phyloP scores from a whole-genome alignment of 495 filamentous ascomycete species.

The Daldinia vernicosa region DNA sequence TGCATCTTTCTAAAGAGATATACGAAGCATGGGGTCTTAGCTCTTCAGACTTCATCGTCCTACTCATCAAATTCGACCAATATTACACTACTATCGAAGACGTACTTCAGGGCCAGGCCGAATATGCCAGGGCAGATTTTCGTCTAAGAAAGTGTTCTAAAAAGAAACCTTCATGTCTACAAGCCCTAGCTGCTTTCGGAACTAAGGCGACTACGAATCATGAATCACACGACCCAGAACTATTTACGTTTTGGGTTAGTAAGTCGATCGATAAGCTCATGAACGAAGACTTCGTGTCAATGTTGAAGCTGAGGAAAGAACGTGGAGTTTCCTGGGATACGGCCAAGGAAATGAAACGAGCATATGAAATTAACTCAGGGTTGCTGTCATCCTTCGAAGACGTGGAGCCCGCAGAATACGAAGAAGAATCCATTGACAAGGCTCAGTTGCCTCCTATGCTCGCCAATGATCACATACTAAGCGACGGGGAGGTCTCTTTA shows the following conservation, averaged over 20 bases:
- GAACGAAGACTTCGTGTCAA: slow-evolving; percentile 68
- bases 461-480: slow-evolving; percentile 31
- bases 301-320: slow-evolving; percentile 68
- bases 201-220: not conserved
- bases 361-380: not conserved
- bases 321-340: slow-evolving; percentile 70
- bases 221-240: slow-evolving; percentile 21
- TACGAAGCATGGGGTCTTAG: slow-evolving; percentile 80
- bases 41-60: slow-evolving; percentile 73
- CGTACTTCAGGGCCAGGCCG: slow-evolving; percentile 15
- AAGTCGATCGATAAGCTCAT: slow-evolving; percentile 75
- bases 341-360: slow-evolving; percentile 66
- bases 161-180: slow-evolving; percentile 63
- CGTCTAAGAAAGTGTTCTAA: slow-evolving; percentile 62
- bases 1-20: slow-evolving; percentile 80
- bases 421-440: slow-evolving; percentile 16
- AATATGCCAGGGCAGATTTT: slow-evolving; percentile 33
- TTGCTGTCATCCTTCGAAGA: not conserved
- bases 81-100: slow-evolving; percentile 66
- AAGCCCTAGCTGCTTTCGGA: slow-evolving; percentile 64
- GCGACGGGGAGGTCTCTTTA: slow-evolving; percentile 57
- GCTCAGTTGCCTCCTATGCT: slow-evolving; percentile 23
- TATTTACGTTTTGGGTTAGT: slow-evolving; percentile 73
- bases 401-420: slow-evolving; percentile 2
- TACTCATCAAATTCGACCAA: slow-evolving; percentile 73